A percentile compares a stretch with the other conserved stretches of the same genome.
phyloP scores from a whole-genome alignment of 202 grass and related monocot species.

The Cymbopogon flexuosus region DNA sequence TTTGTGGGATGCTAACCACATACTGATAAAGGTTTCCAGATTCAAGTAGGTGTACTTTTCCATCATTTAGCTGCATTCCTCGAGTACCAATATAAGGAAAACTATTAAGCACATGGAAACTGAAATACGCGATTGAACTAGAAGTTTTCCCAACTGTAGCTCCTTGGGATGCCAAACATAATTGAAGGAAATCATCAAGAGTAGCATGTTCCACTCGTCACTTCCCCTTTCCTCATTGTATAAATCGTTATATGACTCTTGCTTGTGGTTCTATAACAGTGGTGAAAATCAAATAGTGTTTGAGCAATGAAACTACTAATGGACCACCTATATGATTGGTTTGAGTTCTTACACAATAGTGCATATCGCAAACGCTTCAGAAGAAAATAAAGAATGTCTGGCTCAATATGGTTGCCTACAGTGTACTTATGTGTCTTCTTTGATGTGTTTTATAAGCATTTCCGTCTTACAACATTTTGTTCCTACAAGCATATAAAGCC shows the following conservation, averaged over 20 bases:
- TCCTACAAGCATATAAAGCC: neutral
- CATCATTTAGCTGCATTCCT: neutral
- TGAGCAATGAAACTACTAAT: neutral
- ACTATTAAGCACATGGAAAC: neutral
- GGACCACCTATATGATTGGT: neutral
- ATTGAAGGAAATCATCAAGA: neutral
- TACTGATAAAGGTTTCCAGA: neutral
- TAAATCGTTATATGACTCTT: slow-evolving; percentile 14
- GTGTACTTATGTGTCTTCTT: neutral
- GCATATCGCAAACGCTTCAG: neutral
- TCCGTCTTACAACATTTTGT: neutral
- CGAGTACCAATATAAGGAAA: neutral
- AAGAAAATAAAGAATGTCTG: neutral
- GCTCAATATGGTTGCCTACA: neutral
- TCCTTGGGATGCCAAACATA: neutral
- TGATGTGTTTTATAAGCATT: neutral
- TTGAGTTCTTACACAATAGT: neutral
- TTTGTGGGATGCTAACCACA: neutral
- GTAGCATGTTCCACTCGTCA: neutral
- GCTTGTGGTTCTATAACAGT: slow-evolving; percentile 9
- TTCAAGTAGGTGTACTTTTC: neutral
- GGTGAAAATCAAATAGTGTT: neutral
- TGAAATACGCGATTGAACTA: neutral
- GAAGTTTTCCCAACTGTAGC: neutral
- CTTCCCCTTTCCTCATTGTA: neutral